Conservation (phyloP, 805 yeast species). For the Saturnispora galanensis region DNA sequence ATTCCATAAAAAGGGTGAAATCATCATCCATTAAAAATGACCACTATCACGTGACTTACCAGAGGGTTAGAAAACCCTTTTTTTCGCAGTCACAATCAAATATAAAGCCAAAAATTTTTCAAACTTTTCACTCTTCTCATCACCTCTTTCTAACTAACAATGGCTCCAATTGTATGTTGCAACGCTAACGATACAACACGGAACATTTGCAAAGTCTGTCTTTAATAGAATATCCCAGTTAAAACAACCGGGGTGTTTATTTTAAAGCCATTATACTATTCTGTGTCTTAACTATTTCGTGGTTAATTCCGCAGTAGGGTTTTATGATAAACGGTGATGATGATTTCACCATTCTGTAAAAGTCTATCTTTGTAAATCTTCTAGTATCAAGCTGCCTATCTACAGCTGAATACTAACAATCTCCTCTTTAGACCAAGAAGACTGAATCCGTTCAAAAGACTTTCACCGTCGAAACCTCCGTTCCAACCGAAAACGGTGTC, state of each 20-base stretch:
- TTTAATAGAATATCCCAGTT: slow-evolving; percentile 21
- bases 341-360: slow-evolving; percentile 7
- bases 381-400: not conserved
- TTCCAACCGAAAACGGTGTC: slow-evolving; percentile 96
- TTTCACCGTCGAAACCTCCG: slow-evolving; percentile 92
- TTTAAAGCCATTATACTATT: slow-evolving; percentile 9
- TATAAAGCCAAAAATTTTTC: not conserved
- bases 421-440: slow-evolving; percentile 53
- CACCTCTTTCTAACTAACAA: slow-evolving; percentile 11
- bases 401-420: slow-evolving; percentile 9
- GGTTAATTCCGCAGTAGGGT: slow-evolving; percentile 10
- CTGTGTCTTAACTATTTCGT: not conserved
- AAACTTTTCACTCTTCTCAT: not conserved
- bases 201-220: slow-evolving; percentile 3
- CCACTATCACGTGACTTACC: slow-evolving; percentile 1
- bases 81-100: slow-evolving; percentile 1
- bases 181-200: not conserved
- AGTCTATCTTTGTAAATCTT: not conserved
- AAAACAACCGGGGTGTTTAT: slow-evolving; percentile 14
- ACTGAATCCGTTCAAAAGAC: slow-evolving; percentile 68
- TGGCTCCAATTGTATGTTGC: slow-evolving; percentile 31
- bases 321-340: not conserved
- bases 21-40: no score
- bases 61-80: slow-evolving; percentile 1
- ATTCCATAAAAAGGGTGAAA: not conserved